Evolutionary conservation across 2,329 filamentous ascomycete genomes (phyloP), one percentile per base, ranked within the genome.

Genomic region (Lasiodiplodia gonubiensis): DNA sequence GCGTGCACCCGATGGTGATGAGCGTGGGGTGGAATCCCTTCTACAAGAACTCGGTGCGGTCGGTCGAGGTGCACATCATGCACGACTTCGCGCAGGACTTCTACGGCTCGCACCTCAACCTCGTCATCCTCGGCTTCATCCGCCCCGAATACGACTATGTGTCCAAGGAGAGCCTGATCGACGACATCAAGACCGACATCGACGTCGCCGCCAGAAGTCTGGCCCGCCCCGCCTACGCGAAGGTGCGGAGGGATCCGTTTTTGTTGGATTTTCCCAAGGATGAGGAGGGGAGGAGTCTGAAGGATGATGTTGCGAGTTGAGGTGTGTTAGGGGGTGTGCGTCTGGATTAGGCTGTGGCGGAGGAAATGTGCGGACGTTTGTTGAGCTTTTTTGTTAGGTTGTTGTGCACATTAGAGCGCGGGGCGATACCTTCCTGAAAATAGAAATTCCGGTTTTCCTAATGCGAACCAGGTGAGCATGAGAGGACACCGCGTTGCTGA

Each of bases 21-120:
- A 92, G 89, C 69, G 94, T 97, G 71, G 95, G 95, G 53, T 98
- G 94, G 86, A 99, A 98, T 80, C 95, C 95, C 0, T 98, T 94
- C 81, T 99, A 97, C 86, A 93, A 94, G 78, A 98, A 99, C 84
- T 89, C 86, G 4, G 88, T 92, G 55, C 89, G 92, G 70, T 92
- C 88, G 70, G 93, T 95, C 76, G 93, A 97, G 84, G 93, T 97
- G 67, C 93, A 97, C 81, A 87, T 99, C 66, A 86, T 99, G 79
- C 89, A 92, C 75, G 79, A 84, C 52, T 97, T 97, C 77, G 78
- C 81, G 2, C 82, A 84, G 48, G 93, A 98, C 77, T 99, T 99
- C 78, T 98, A 98, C 81, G 92, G 87, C 70, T 86, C 86, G 5
- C 87, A 88, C 71, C 90, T 98, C 84, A 89, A 92, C 51, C 82